Conservation (phyloP, 75 land plant species). For the Ceratopteris richardii region DNA sequence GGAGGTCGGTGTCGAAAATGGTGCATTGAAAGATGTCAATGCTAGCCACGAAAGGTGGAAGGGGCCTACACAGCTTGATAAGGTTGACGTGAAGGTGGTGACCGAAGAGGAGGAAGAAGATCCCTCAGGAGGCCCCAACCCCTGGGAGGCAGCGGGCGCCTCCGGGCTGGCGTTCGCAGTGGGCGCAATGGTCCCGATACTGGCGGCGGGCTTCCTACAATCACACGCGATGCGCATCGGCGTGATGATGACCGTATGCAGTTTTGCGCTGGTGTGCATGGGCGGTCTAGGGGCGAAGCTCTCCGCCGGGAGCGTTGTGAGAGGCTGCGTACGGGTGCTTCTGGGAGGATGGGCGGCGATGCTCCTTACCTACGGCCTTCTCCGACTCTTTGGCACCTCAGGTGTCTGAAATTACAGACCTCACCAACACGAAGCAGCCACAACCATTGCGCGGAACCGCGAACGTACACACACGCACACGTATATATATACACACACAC, state of each 20-base stretch:
- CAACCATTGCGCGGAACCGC: too few species aligned
- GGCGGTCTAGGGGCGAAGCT: conserved; percentile 60
- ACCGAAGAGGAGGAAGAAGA: conserved; percentile 28
- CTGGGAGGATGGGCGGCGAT: conserved; percentile 78
- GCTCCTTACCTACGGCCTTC: conserved; percentile 58
- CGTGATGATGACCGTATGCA: conserved; percentile 44
- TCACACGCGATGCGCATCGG: conserved; percentile 36
- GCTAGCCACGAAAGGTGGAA: neutral
- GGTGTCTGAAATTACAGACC: too few species aligned
- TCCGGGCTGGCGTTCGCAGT: conserved; percentile 70
- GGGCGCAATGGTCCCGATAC: conserved; percentile 69
- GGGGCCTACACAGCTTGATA: neutral
- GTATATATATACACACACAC: too few species aligned
- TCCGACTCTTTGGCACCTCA: conserved; percentile 28
- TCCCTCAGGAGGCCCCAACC: conserved; percentile 21
- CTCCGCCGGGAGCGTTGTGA: conserved; percentile 41
- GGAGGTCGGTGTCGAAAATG: neutral
- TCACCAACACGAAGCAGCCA: too few species aligned
- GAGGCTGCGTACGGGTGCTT: conserved; percentile 43
- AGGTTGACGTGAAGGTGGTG: conserved; percentile 26
- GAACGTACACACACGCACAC: too few species aligned
- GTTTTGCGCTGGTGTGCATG: conserved; percentile 40
- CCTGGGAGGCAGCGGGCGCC: conserved; percentile 66
- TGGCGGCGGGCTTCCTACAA: conserved; percentile 56
- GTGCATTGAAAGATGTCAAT: neutral